These are phyloP conservation scores for Heliocybe sulcata DNA, from an alignment of 1,284 basidiomycete species.

Conservation along the genomic window DNA sequence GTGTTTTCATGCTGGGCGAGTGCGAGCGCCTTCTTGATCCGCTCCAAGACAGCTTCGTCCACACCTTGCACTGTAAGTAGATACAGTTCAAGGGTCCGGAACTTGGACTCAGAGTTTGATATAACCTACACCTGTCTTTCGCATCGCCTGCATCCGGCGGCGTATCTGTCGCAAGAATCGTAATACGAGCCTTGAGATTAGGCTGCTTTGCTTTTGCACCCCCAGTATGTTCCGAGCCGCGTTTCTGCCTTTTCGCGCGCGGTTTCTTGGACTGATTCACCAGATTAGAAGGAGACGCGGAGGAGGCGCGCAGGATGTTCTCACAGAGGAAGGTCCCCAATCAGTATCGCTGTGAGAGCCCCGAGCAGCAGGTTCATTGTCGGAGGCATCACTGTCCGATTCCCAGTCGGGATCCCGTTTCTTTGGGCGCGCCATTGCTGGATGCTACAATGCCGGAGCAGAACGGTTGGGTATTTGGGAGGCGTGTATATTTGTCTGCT, in stretches of 20 bases:
- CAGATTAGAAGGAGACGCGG: background rate
- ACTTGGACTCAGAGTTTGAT: background rate
- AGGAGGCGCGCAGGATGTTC: background rate
- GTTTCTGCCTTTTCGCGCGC: background rate
- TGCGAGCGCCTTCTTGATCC: slow-evolving; percentile 10
- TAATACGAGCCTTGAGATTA: background rate
- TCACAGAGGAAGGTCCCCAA: background rate
- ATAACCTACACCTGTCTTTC: background rate
- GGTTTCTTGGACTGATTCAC: background rate
- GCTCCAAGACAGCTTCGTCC: slow-evolving; percentile 8
- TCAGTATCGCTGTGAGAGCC: background rate
- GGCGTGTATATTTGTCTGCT: no score
- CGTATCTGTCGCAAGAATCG: background rate
- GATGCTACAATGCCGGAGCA: background rate
- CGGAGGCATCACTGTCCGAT: background rate
- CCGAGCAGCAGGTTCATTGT: background rate
- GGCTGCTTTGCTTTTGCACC: background rate
- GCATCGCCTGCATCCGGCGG: background rate
- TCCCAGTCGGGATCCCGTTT: background rate
- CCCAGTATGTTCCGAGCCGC: background rate
- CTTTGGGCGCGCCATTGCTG: background rate
- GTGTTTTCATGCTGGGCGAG: slow-evolving; percentile 9
- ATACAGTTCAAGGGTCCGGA: background rate
- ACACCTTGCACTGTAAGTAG: background rate
- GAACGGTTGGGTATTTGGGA: background rate